A percentile compares a stretch with the other conserved stretches of the same genome.
Conservation (phyloP, 257 asterid species). For the Agastache rugosa region DNA sequence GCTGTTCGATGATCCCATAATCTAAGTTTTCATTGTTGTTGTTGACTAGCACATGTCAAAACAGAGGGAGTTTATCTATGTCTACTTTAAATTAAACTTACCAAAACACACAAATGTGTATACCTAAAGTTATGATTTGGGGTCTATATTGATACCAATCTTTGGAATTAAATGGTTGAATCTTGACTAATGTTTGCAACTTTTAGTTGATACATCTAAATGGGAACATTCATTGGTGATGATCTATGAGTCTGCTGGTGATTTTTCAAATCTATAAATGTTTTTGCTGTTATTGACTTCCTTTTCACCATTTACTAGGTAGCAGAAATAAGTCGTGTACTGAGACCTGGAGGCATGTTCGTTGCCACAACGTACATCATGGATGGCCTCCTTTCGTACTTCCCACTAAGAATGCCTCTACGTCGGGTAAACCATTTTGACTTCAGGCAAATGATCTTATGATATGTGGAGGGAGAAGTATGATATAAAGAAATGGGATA, state of each 20-base stretch:
- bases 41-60: not conserved
- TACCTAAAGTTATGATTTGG: too few relatives aligned
- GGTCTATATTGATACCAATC: too few relatives aligned
- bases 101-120: too few relatives aligned
- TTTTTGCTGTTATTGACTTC: not conserved
- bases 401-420: constrained; percentile 60
- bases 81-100: too few relatives aligned
- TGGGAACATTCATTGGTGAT: too few relatives aligned
- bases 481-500: not conserved
- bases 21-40: not conserved
- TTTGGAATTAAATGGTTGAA: too few relatives aligned
- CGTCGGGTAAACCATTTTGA: constrained; percentile 56
- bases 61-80: too few relatives aligned
- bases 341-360: constrained; percentile 84
- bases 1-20: not conserved
- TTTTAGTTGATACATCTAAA: not conserved
- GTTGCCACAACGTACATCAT: constrained; percentile 77
- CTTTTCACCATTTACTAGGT: constrained; percentile 51
- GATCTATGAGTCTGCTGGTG: not conserved
- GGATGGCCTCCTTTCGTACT: constrained; percentile 62
- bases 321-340: constrained; percentile 86
- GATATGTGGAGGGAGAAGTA: not conserved
- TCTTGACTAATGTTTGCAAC: too few relatives aligned
- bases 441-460: not conserved
- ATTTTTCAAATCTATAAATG: not conserved